Evolutionary conservation across 2,329 filamentous ascomycete genomes (phyloP), one percentile per base, ranked within the genome.

Genomic region (Cercospora brassicicola): DNA sequence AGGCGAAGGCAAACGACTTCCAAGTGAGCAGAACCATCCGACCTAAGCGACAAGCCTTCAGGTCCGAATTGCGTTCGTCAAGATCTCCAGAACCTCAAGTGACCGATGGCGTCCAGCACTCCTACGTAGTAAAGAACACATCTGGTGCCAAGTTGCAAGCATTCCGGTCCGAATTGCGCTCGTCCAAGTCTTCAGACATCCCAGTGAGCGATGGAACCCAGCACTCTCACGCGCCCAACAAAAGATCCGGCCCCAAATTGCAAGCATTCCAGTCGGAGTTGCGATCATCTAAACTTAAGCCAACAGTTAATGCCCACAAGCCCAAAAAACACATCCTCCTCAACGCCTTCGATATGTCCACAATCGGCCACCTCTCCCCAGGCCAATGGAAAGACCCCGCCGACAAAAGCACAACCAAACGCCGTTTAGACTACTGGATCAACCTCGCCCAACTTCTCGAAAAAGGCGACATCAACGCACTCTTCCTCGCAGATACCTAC

Each of bases 321-420:
- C n/a, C 64, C 57, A 11, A 75, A 73, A 82, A 81, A 67, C 76
- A 81, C 26, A 69, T 74, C 18, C 55, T 74, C 5, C 67, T 74
- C n/a, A 74, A 73, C 60, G 72, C 73, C 13, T 72, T 73, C 67
- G 89, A 87, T 10, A 83, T 83, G 82, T 79, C 82, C 31, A 71
- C 68, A 15, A 70, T 70, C 55, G 88, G 88, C 2, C 88, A 90
- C 75, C 75, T 90, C 36, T 88, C 86, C 0, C 87, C 88, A 0
- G 88, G 88, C 0, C 88, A 90, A 78, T 90, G 88, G 89, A 90
- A 89, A 80, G 86, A 90, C 62, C 88, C 88, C 0, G 81, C 78
- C 15, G 88, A 91, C 75, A 84, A 84, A 66, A 89, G 87, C 0
- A 84, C 86, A 0, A 87, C 85, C 0, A 90, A 90, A 69, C 81